These are phyloP conservation scores for Suillus spraguei DNA, from an alignment of 768 basidiomycete species.

Conservation along the genomic window DNA sequence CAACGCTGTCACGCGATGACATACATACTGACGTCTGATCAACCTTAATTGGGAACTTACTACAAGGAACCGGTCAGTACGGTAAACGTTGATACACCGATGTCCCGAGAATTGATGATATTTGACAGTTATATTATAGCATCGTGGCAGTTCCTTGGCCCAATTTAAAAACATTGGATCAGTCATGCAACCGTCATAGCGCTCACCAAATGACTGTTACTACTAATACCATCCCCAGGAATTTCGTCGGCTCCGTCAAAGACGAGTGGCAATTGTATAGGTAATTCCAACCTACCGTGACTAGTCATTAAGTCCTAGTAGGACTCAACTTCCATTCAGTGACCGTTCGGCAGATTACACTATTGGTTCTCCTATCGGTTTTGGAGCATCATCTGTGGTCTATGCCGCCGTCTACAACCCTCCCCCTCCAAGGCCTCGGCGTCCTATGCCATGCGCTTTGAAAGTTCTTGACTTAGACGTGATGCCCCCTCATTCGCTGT, in stretches of 20 bases:
- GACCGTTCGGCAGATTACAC: constrained; percentile 73
- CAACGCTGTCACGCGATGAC: constrained; percentile 9
- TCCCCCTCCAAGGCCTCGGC: constrained; percentile 35
- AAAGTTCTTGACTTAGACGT: constrained; percentile 90
- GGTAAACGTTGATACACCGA: constrained; percentile 1
- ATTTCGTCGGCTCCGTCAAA: constrained; percentile 79
- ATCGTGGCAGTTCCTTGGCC: too few relatives aligned
- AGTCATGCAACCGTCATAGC: too few relatives aligned
- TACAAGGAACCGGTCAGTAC: not conserved
- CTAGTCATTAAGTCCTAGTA: not conserved
- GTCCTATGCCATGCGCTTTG: constrained; percentile 67
- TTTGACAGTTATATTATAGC: too few relatives aligned
- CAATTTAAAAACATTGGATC: not conserved
- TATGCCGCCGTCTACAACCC: constrained; percentile 73
- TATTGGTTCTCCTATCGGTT: constrained; percentile 80
- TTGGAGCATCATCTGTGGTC: constrained; percentile 91
- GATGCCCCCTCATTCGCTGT: constrained; percentile 69
- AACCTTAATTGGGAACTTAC: constrained; percentile 9
- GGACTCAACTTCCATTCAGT: constrained; percentile 39
- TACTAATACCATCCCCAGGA: constrained; percentile 25
- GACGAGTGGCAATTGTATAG: constrained; percentile 86
- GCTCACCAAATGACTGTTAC: constrained; percentile 20
- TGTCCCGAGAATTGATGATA: not conserved
- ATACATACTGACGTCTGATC: not conserved
- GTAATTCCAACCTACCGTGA: constrained; percentile 35